Evolutionary conservation across 108 stramenopile genomes (phyloP), one percentile per base, ranked within the genome.

Genomic region (Heterococcus sp.): DNA sequence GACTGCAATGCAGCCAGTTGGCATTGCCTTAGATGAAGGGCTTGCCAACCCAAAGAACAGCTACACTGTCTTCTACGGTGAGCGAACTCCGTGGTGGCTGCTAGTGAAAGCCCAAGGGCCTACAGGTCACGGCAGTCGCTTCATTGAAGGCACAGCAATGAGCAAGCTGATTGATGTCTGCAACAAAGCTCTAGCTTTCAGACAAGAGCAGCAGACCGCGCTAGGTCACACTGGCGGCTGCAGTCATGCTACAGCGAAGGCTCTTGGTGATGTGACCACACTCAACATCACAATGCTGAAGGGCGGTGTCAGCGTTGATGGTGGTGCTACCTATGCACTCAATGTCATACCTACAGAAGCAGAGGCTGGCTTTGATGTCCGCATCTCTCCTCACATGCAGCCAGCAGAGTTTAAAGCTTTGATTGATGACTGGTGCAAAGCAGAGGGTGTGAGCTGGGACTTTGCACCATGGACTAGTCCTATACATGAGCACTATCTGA

Each of bases 31-130:
- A 11, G 87, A 87, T 40, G 87, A 87, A 36, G 87, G 87, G 0
- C 73, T 87, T 38, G 87, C 87, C 26, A 84, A 71, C 38, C 84
- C 91, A 14, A 89, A 88, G 29, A 86, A 93, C 37, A 83, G 88
- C 2, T 95, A 88, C 85, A 93, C 93, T 28, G 91, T 96, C 29
- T 98, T 98, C 88, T 98, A 98, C 76, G 95, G 97, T 8, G 97
- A 98, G 75, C 79, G 97, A 2, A 66, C 93, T 74, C 94, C 92
- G 4, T 92, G 90, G 93, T 94, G 93, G 93, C 85, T 96, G 2
- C 85, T 92, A 38, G 91, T 98, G 5, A 93, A 87, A 28, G 94
- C 95, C 30, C 84, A 81, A 1, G 97, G 97, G 0, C 91, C 90
- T 26, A n/a, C n/a, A n/a, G n/a, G n/a, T n/a, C n/a, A n/a, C n/a